Conservation (phyloP, 1,284 basidiomycete genomes). For the Pseudozyma sp. region DNA sequence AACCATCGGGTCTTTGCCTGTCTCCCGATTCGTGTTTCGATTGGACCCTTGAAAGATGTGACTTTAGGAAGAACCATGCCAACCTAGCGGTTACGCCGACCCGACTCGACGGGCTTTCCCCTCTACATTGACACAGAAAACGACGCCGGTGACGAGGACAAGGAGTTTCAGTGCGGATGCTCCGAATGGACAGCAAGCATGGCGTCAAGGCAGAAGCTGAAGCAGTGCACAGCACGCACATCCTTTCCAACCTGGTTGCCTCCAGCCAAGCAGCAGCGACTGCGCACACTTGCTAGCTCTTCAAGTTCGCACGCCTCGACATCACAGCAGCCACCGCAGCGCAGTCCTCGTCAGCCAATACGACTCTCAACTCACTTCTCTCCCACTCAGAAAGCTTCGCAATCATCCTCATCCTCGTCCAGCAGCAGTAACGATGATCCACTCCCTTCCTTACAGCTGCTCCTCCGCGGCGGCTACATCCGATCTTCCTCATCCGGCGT, state of each 20-base stretch:
- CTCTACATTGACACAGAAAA: neutral
- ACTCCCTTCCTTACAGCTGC: conserved; percentile 43
- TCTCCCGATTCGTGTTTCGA: no score
- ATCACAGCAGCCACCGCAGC: neutral
- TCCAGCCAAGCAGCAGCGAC: neutral
- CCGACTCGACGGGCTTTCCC: neutral
- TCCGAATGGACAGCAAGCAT: neutral
- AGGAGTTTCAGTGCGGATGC: no score
- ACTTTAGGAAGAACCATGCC: neutral
- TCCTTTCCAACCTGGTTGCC: neutral
- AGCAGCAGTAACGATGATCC: conserved; percentile 13
- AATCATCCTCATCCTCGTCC: conserved; percentile 6
- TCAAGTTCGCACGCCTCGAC: neutral
- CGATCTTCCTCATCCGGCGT: conserved; percentile 68
- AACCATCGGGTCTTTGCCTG: no score
- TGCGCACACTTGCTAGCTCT: conserved; percentile 5
- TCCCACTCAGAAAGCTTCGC: conserved; percentile 32
- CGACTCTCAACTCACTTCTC: conserved; percentile 35
- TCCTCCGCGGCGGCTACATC: conserved; percentile 65
- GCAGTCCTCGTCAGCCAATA: conserved; percentile 9
- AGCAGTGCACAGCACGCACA: conserved; percentile 7
- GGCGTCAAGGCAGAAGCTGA: conserved; percentile 4
- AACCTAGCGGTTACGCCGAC: no score
- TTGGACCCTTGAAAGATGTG: conserved; percentile 1
- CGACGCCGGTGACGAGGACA: neutral